These are phyloP conservation scores for Deinandra increscens DNA, from an alignment of 129 eudicot species.

Conservation along the genomic window DNA sequence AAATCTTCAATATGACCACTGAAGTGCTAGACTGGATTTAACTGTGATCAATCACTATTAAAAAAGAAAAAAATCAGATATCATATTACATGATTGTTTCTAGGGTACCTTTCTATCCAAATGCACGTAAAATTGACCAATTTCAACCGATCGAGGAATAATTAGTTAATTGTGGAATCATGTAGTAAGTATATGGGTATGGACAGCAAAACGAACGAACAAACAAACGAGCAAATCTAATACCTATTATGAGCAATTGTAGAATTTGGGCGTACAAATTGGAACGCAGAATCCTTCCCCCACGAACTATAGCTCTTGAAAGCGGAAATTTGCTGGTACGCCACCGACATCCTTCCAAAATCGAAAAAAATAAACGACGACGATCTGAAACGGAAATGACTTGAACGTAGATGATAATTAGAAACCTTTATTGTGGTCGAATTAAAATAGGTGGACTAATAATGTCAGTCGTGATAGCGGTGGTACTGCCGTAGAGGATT, in stretches of 20 bases:
- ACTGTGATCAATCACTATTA: too few relatives aligned
- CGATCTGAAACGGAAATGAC: background rate
- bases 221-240: background rate
- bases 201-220: background rate
- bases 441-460: slow-evolving; percentile 14
- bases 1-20: background rate
- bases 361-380: slow-evolving; percentile 3
- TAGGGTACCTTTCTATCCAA: background rate
- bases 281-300: slow-evolving; percentile 17
- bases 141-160: background rate
- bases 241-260: slow-evolving; percentile 24
- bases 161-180: background rate
- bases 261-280: slow-evolving; percentile 17
- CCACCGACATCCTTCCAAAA: slow-evolving; percentile 25
- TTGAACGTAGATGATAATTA: background rate
- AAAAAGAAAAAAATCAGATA: too few relatives aligned
- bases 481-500: slow-evolving; percentile 10
- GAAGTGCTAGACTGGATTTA: too few relatives aligned
- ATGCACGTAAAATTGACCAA: background rate
- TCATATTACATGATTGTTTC: too few relatives aligned
- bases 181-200: background rate
- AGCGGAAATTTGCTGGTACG: slow-evolving; percentile 29
- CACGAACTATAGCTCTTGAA: slow-evolving; percentile 28
- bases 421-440: slow-evolving; percentile 23
- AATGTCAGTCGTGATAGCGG: slow-evolving; percentile 16